Evolutionary conservation across 2,329 filamentous ascomycete species (phyloP), one percentile per base, ranked within the genome.

Genomic region (Stemphylium vesicarium): DNA sequence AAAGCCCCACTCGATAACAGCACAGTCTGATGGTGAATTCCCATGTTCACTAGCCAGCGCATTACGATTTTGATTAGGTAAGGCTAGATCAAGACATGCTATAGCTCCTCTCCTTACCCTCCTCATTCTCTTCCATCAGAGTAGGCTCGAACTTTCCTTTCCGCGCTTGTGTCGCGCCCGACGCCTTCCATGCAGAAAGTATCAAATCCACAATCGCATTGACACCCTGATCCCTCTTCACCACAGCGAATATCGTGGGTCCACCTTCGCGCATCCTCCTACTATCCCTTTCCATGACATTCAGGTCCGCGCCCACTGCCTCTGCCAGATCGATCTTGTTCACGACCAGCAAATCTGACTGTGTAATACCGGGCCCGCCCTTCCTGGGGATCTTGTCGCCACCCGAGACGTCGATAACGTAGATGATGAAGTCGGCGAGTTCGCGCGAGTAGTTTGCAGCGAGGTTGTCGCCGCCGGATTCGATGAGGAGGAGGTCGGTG

Each of bases 281-380:
- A 12, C 93, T 90, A 78, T 98, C 95, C 53, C 92, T 81, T 79
- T 98, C 95, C 95, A 99, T 99, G 38, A 99, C 91, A 16, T 79
- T 84, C 64, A 99, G 74, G 76, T 98, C 95, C 0, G 95, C 95
- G 12, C 95, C 95, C 20, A 99, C 88, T 5, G 90, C 86, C 78
- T 93, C 89, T 0, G 95, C 93, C 62, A 99, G 77, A 78, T 99
- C 95, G 39, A 93, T 96, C 86, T 99, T 99, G 78, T 99, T 99
- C 46, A 99, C 91, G 16, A 99, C 85, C 62, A 99, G 78, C 75
- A 99, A 75, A 72, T 99, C 95, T 68, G 90, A 95, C 79, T 97
- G 94, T 4, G 95, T 99, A 74, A 99, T 99, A 1, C 95, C 95
- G 0, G 95, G 95, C 0, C 95, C 95, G 24, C 95, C 95, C 80